These are phyloP conservation scores for Phytophthora europaea DNA, from an alignment of 352 stramenopile species.

Conservation along the genomic window DNA sequence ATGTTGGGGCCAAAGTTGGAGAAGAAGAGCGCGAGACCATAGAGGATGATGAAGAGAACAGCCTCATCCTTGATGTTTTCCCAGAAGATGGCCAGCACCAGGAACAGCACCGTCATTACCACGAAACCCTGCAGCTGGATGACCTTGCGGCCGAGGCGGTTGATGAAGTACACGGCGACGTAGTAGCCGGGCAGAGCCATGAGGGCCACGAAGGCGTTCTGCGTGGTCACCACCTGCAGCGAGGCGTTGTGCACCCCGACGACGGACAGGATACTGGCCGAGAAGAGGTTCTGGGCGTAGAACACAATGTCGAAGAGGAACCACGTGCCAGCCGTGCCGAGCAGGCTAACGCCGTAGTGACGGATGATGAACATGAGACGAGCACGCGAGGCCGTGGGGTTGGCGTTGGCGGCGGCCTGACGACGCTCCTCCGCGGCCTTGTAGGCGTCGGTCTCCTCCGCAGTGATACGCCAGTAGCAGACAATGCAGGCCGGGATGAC, in stretches of 20 bases:
- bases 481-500: conserved; percentile 69
- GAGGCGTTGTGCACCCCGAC: conserved; percentile 63
- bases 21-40: conserved; percentile 82
- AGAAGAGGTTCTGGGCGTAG: conserved; percentile 86
- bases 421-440: conserved; percentile 48
- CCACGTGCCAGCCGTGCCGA: conserved; percentile 82
- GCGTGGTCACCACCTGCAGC: conserved; percentile 61
- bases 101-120: conserved; percentile 73
- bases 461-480: conserved; percentile 70
- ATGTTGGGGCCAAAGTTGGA: conserved; percentile 90
- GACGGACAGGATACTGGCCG: conserved; percentile 70
- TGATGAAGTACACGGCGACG: conserved; percentile 79
- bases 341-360: conserved; percentile 59
- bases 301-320: conserved; percentile 91
- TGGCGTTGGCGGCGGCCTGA: conserved; percentile 11
- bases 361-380: conserved; percentile 54
- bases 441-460: conserved; percentile 62
- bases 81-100: conserved; percentile 75
- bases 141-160: conserved; percentile 67
- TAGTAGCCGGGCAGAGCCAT: conserved; percentile 87
- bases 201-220: conserved; percentile 73
- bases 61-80: conserved; percentile 56
- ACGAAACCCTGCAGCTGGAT: conserved; percentile 86
- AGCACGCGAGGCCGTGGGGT: conserved; percentile 12
- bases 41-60: conserved; percentile 80